Evolutionary conservation across 179 eudicot species (phyloP), one percentile per base, ranked within the genome.

Genomic region (Sideroxylon spinosum): DNA sequence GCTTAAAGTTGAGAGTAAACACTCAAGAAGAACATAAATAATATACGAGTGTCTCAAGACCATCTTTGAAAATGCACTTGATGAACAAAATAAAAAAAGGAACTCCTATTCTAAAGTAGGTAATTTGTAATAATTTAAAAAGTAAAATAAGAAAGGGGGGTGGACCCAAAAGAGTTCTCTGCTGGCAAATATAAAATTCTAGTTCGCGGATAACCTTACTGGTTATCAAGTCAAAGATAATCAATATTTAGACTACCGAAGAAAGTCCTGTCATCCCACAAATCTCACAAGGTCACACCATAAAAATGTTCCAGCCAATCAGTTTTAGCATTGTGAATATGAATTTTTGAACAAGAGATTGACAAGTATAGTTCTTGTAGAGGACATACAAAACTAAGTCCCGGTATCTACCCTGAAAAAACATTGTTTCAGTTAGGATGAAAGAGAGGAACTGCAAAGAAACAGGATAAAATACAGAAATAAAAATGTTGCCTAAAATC

Each of bases 191-290:
- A 44, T 6, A 52, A 19, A 46, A 28, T 75, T 75, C 68, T n/a
- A 44, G 37, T 20, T 25, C 53, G 50, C 22, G 17, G 20, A 29
- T 22, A 37, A 44, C 44, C 23, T 61, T 14, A 4, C 0, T 37
- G 23, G 56, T 73, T 73, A 72, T 55, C 76, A 57, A 57, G 68
- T 26, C 53, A 56, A 56, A 73, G 65, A 26, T 19, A 73, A 32
- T 19, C 25, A 57, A 20, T 22, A 9, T 32, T n/a, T 73, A 7
- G 20, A 56, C 37, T 19, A 23, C 9, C 20, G 56, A 55, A 13
- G 48, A 28, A 16, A 72, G 25, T 25, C 29, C 73, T 5, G 62
- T 28, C 63, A 55, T 29, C 71, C 22, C 37, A 22, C 71, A 67
- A 32, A 67, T 49, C 19, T 67, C 37, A 29, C 2, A 65, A 53